phyloP scores from a whole-genome alignment of 2,329 filamentous ascomycete genomes.

The Sclerotinia subarctica region DNA sequence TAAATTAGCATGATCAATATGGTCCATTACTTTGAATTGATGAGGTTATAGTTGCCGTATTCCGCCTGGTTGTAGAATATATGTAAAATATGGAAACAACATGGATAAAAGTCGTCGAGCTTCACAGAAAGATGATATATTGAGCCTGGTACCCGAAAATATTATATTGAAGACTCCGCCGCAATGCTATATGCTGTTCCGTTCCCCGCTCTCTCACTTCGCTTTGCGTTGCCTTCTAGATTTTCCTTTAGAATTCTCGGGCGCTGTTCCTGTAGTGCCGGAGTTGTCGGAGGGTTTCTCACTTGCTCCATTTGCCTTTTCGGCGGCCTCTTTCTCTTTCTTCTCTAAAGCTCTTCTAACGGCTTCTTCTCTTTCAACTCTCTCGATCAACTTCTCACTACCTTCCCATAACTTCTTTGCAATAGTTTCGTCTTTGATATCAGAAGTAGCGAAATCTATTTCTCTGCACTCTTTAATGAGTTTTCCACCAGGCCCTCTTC shows the following conservation, averaged over 20 bases:
- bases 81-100: neutral
- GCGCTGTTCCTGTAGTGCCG: conserved; percentile 40
- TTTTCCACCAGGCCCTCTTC: conserved; percentile 62
- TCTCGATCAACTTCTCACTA: conserved; percentile 79
- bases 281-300: conserved; percentile 33
- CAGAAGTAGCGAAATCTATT: conserved; percentile 65
- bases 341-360: conserved; percentile 44
- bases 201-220: conserved; percentile 24
- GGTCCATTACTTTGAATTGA: neutral
- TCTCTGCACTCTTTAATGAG: conserved; percentile 87
- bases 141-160: conserved; percentile 7
- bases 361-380: conserved; percentile 76
- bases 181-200: conserved; percentile 13
- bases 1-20: neutral
- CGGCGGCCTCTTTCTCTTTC: conserved; percentile 41
- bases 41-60: neutral
- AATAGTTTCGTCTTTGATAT: conserved; percentile 73
- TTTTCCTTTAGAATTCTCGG: conserved; percentile 32
- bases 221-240: conserved; percentile 35
- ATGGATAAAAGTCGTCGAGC: neutral
- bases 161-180: conserved; percentile 9
- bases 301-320: conserved; percentile 31
- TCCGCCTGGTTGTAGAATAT: neutral
- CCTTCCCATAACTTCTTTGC: conserved; percentile 88
- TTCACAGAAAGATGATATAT: neutral